Conservation (phyloP, 1,284 basidiomycete species). For the Paramarasmius palmivorus region DNA sequence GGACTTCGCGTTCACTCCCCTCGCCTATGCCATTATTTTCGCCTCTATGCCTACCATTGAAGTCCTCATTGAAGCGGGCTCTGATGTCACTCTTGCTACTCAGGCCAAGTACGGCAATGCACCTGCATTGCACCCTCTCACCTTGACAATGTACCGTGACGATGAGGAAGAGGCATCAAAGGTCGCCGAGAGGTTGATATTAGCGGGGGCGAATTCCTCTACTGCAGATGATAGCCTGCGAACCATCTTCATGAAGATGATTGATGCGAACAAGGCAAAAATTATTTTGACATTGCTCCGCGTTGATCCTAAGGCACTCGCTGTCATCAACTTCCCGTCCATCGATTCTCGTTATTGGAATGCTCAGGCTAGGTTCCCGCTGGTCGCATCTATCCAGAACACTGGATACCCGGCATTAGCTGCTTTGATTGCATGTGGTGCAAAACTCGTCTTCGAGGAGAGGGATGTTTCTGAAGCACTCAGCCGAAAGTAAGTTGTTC, state of each 20-base stretch:
- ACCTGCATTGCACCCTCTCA: slow-evolving; percentile 44
- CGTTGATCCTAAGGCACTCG: slow-evolving; percentile 48
- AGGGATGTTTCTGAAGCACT: slow-evolving; percentile 31
- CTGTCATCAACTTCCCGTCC: slow-evolving; percentile 45
- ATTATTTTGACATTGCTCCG: slow-evolving; percentile 46
- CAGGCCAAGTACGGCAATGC: slow-evolving; percentile 24
- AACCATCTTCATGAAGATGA: slow-evolving; percentile 51
- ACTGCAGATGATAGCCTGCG: slow-evolving; percentile 43
- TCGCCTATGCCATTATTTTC: slow-evolving; percentile 51
- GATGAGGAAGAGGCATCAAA: slow-evolving; percentile 39
- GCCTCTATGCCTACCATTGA: slow-evolving; percentile 45
- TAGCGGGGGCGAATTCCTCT: slow-evolving; percentile 47
- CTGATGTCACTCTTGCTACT: slow-evolving; percentile 36
- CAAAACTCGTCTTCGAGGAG: slow-evolving; percentile 31
- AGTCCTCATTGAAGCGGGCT: slow-evolving; percentile 46
- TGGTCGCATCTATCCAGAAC: slow-evolving; percentile 35
- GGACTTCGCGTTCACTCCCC: slow-evolving; percentile 54
- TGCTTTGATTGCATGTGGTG: slow-evolving; percentile 41
- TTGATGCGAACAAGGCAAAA: slow-evolving; percentile 37
- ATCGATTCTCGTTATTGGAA: slow-evolving; percentile 15
- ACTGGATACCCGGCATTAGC: slow-evolving; percentile 39
- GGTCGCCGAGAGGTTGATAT: slow-evolving; percentile 47
- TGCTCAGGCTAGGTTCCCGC: slow-evolving; percentile 29
- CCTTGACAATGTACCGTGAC: slow-evolving; percentile 44
- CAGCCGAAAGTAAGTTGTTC: slow-evolving; percentile 20